These are phyloP conservation scores for Nannochloris sp. DNA, from an alignment of 139 green algal species.

Conservation along the genomic window DNA sequence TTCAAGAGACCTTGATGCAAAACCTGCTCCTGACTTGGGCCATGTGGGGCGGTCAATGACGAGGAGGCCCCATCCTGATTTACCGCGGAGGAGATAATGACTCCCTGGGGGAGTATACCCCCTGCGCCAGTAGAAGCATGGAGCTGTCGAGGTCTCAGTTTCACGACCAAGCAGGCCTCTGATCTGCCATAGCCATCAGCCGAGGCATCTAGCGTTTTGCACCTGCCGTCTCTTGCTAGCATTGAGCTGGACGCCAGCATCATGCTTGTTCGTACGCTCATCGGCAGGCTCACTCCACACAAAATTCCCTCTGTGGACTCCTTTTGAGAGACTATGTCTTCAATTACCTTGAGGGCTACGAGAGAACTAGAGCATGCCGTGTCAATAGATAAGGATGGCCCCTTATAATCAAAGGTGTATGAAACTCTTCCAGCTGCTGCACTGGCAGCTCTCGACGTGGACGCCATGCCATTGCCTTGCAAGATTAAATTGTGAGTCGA, in stretches of 20 bases:
- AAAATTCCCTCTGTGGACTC: neutral
- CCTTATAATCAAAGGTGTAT: slow-evolving; percentile 59
- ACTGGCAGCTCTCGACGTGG: slow-evolving; percentile 44
- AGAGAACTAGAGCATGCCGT: slow-evolving; percentile 72
- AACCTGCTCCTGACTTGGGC: neutral
- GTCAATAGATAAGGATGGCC: slow-evolving; percentile 59
- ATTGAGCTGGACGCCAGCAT: slow-evolving; percentile 42
- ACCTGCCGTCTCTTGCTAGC: slow-evolving; percentile 50
- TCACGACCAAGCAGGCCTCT: slow-evolving; percentile 40
- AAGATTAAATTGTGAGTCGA: too few relatives aligned
- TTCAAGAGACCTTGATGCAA: neutral
- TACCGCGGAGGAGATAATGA: neutral
- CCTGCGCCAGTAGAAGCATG: neutral
- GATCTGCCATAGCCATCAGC: slow-evolving; percentile 72
- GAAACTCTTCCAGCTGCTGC: slow-evolving; percentile 60
- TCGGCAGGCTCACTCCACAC: slow-evolving; percentile 39
- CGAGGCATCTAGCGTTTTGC: slow-evolving; percentile 54
- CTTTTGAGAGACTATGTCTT: slow-evolving; percentile 8
- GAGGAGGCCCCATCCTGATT: neutral
- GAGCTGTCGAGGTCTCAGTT: neutral
- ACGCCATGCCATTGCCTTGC: slow-evolving; percentile 8
- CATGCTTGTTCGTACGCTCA: slow-evolving; percentile 29
- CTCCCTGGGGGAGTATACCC: neutral
- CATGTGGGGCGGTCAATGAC: neutral
- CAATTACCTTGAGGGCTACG: slow-evolving; percentile 43